Percentiles rank a stretch among this genome's conserved stretches.
phyloP scores from a whole-genome alignment of 2,329 filamentous ascomycete genomes.

The Claviceps fusiformis region DNA sequence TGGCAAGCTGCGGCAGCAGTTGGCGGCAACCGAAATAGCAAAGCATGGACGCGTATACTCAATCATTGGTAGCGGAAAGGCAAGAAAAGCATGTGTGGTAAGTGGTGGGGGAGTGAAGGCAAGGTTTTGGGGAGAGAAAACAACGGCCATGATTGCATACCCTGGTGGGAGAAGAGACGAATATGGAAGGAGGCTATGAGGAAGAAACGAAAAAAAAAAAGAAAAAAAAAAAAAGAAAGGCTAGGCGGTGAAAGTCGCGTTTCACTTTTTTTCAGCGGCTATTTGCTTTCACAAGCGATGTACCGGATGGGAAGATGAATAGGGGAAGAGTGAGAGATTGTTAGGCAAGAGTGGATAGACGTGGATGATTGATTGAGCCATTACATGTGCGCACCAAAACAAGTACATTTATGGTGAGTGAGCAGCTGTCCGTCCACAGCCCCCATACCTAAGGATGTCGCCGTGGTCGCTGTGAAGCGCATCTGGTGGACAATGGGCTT shows the following conservation, averaged over 20 bases:
- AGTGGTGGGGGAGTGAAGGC: slow-evolving; percentile 15
- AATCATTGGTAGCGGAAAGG: slow-evolving; percentile 18
- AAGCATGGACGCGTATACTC: slow-evolving; percentile 3
- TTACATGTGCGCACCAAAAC: slow-evolving; percentile 13
- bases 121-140: slow-evolving; percentile 7
- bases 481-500: no score
- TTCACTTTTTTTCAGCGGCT: slow-evolving; percentile 4
- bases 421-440: not conserved
- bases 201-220: slow-evolving; percentile 5
- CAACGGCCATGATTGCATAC: not conserved
- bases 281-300: slow-evolving; percentile 10
- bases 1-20: slow-evolving; percentile 3
- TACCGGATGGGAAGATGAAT: slow-evolving; percentile 7
- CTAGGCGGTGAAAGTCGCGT: not conserved
- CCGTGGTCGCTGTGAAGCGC: not conserved
- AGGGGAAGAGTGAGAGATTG: slow-evolving; percentile 11
- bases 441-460: not conserved
- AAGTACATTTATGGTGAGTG: not conserved
- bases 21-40: slow-evolving; percentile 1
- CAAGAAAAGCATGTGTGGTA: slow-evolving; percentile 10
- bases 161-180: not conserved
- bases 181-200: not conserved
- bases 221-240: not conserved
- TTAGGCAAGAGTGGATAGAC: slow-evolving; percentile 10
- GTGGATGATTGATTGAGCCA: slow-evolving; percentile 16